Conservation (phyloP, 2,329 filamentous ascomycete genomes). For the Clarireedia monteithiana region DNA sequence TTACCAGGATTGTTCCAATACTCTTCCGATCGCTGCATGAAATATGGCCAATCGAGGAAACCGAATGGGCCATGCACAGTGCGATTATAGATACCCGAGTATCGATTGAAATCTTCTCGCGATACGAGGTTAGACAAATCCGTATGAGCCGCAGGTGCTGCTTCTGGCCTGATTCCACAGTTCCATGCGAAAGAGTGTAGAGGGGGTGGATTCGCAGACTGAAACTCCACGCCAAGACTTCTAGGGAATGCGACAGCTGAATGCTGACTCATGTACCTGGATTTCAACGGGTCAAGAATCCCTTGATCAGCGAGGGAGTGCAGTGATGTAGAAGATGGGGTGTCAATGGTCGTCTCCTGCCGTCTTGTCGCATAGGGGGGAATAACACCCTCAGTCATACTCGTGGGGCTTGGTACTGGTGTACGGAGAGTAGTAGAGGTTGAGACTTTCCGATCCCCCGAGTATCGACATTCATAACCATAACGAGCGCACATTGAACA, state of each 20-base stretch:
- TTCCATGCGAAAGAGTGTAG: constrained; percentile 34
- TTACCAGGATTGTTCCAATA: constrained; percentile 26
- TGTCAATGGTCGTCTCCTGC: background rate
- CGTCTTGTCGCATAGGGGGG: background rate
- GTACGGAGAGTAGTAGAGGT: background rate
- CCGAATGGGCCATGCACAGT: constrained; percentile 29
- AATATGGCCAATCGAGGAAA: constrained; percentile 25
- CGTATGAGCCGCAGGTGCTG: constrained; percentile 12
- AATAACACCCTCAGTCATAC: background rate
- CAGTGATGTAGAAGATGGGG: constrained; percentile 2
- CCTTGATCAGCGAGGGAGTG: constrained; percentile 13
- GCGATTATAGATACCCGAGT: constrained; percentile 24
- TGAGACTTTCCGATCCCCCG: constrained; percentile 1
- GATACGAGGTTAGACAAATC: constrained; percentile 19
- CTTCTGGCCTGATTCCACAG: constrained; percentile 25
- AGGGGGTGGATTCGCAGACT: constrained; percentile 29
- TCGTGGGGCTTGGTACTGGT: background rate
- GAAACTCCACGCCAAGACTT: constrained; percentile 28
- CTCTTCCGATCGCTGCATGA: constrained; percentile 22
- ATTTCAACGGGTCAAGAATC: constrained; percentile 3
- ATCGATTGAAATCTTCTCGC: constrained; percentile 1
- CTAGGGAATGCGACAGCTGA: constrained; percentile 29
- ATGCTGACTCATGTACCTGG: constrained; percentile 23
- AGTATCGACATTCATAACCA: constrained; percentile 21
- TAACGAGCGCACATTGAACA: constrained; percentile 21